Evolutionary conservation across 768 basidiomycete genomes (phyloP), one percentile per base, ranked within the genome.

Genomic region (Gautieria morchelliformis): DNA sequence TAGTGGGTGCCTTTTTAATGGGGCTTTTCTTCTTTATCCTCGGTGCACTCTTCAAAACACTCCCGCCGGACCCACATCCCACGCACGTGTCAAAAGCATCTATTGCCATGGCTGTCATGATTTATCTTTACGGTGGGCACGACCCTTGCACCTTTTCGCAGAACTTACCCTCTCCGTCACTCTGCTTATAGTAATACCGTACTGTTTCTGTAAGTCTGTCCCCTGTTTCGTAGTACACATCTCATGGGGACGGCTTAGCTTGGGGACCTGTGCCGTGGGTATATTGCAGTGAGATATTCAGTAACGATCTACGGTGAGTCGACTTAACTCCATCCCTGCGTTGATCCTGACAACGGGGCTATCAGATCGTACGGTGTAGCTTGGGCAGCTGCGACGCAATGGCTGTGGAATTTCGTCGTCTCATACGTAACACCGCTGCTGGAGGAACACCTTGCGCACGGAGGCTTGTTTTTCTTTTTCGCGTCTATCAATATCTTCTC

Each of bases 91-190:
- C 55, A 19, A 75, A 81, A 0, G 76, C 82, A 20, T 75, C 74
- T 2, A 82, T 85, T 67, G 91, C 78, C 0, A 93, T 92, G 90
- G 89, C 90, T 4, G 87, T 82, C 2, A 82, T 90, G 82, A 70
- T 92, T 32, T 93, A 93, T 66, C 79, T 93, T 52, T 93, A 88
- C 63, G 88, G 90, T 48, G 85, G 35, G 35, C 83, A 67, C 91
- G 69, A 91, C 91, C 69, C 86, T 83, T 4, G 5, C 15, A 22
- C 45, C 45, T 56, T 22, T 19, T 52, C 20, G 20, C 32, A 17
- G 6, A 37, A 19, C 19, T 24, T 35, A n/a, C 44, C 11, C 8
- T 48, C 44, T 1, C 6, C 12, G 14, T 20, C 9, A 10, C 14
- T 30, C 22, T 47, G 27, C 22, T 12, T 37, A 22, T 40, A 56